These are phyloP conservation scores for Neonectria hederae DNA, from an alignment of 2,329 filamentous ascomycete species.

Conservation along the genomic window DNA sequence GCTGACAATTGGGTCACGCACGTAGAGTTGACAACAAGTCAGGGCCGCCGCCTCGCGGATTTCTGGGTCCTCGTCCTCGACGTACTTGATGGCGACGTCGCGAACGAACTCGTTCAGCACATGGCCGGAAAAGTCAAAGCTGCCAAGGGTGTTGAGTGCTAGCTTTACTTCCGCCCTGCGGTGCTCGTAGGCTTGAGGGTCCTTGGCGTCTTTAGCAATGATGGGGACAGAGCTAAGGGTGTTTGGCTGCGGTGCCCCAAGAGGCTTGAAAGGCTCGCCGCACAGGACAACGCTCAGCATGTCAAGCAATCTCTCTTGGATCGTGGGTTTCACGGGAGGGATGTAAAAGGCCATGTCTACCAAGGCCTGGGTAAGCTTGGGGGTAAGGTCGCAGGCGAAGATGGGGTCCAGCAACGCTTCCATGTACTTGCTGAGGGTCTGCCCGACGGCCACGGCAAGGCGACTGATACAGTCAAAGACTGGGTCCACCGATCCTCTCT, in stretches of 20 bases:
- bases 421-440: conserved; percentile 98
- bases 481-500: conserved; percentile 73
- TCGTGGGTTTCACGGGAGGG: conserved; percentile 88
- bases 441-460: conserved; percentile 91
- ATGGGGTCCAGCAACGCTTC: conserved; percentile 94
- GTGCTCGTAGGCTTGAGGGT: conserved; percentile 81
- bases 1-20: conserved; percentile 95
- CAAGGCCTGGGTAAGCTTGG: conserved; percentile 91
- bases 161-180: conserved; percentile 89
- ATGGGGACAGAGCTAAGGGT: conserved; percentile 83
- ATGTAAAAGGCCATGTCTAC: conserved; percentile 99
- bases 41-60: conserved; percentile 94
- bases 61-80: conserved; percentile 93
- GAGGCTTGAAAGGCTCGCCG: conserved; percentile 88
- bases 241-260: conserved; percentile 87
- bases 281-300: conserved; percentile 95
- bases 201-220: conserved; percentile 87
- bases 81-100: conserved; percentile 97
- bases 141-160: conserved; percentile 94
- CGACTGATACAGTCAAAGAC: conserved; percentile 99
- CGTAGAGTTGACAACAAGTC: conserved; percentile 97
- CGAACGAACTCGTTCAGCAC: conserved; percentile 98
- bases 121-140: conserved; percentile 93
- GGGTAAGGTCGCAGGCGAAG: conserved; percentile 93
- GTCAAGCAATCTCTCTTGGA: conserved; percentile 92